Evolutionary conservation across 2,329 filamentous ascomycete genomes (phyloP).

Genomic region (Setomelanomma holmii): DNA sequence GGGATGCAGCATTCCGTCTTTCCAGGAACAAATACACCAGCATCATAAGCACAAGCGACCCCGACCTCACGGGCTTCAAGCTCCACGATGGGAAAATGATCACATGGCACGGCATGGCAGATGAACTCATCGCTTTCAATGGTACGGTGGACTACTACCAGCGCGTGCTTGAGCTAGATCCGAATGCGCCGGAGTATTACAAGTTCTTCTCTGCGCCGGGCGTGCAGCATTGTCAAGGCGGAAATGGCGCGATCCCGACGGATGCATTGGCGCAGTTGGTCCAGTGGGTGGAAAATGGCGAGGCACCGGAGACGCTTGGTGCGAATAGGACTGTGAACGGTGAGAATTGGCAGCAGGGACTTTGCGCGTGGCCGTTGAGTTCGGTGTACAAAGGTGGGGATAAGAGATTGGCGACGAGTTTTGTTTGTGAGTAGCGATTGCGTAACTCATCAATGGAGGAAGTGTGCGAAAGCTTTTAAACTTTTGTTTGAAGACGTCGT

Average conservation of each 20-base stretch:
- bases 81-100: constrained; percentile 30
- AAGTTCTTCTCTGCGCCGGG: constrained; percentile 19
- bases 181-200: constrained; percentile 12
- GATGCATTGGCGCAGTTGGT: constrained; percentile 11
- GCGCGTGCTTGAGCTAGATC: neutral
- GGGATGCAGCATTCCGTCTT: constrained; percentile 7
- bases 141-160: constrained; percentile 3
- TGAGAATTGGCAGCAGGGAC: neutral
- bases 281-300: constrained; percentile 19
- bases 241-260: constrained; percentile 8
- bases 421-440: neutral
- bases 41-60: constrained; percentile 17
- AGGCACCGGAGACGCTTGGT: constrained; percentile 12
- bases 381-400: constrained; percentile 16
- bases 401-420: neutral
- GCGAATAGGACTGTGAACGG: constrained; percentile 1
- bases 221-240: constrained; percentile 17
- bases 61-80: constrained; percentile 27
- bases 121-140: constrained; percentile 11
- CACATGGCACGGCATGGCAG: constrained; percentile 31
- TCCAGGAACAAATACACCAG: constrained; percentile 11
- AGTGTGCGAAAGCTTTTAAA: too few species aligned
- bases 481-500: too few species aligned
- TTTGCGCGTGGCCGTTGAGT: constrained; percentile 4
- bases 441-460: too few species aligned